These are phyloP conservation scores for Prunus campanulata DNA, from an alignment of 306 rosid genomes.

Conservation along the genomic window DNA sequence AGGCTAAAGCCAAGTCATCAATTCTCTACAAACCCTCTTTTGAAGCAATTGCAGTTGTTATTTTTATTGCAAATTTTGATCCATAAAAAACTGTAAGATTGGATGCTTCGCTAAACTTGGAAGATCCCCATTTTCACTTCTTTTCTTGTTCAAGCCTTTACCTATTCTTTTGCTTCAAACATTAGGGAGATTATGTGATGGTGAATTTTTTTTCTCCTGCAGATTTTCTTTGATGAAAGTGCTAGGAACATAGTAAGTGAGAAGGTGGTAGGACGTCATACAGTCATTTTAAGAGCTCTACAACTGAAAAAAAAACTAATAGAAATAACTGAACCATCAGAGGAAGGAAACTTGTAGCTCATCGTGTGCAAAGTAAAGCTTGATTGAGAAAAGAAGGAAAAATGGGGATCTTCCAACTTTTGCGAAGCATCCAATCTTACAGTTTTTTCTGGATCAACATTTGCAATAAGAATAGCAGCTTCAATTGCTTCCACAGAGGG, in stretches of 20 bases:
- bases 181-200: slow-evolving; percentile 3
- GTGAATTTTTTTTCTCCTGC: slow-evolving; percentile 17
- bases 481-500: slow-evolving; percentile 67
- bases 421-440: slow-evolving; percentile 32
- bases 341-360: not conserved
- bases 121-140: not conserved
- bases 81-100: slow-evolving; percentile 61
- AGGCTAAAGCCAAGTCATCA: slow-evolving; percentile 13
- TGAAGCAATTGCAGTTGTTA: slow-evolving; percentile 65
- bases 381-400: not conserved
- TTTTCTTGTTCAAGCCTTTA: not conserved
- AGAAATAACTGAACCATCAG: not conserved
- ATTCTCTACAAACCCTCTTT: slow-evolving; percentile 73
- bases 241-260: slow-evolving; percentile 69
- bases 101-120: not conserved
- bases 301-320: not conserved
- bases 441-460: slow-evolving; percentile 57
- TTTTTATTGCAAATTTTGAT: slow-evolving; percentile 53
- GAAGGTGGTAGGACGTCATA: slow-evolving; percentile 69
- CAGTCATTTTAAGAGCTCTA: slow-evolving; percentile 66
- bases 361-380: not conserved
- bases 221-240: slow-evolving; percentile 88
- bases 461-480: slow-evolving; percentile 62
- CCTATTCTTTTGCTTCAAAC: not conserved
- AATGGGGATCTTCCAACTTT: not conserved